Conservation (phyloP, 768 basidiomycete species). For the Pleurotus citrinopileatus region DNA sequence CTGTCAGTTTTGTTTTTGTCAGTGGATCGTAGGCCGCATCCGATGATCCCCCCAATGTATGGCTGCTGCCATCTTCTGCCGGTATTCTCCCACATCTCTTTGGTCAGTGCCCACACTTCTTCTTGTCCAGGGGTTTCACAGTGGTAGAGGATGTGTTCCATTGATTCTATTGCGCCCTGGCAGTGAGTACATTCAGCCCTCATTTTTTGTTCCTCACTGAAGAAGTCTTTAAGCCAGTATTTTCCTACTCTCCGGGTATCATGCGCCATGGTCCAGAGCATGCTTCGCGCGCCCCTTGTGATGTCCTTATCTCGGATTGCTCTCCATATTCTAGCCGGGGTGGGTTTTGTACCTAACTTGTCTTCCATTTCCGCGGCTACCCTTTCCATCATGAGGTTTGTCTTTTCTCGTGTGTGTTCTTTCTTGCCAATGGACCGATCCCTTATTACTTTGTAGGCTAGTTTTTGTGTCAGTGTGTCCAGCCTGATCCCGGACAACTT, state of each 20-base stretch:
- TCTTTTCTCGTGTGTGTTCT: neutral
- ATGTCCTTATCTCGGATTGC: conserved; percentile 13
- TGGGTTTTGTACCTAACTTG: neutral
- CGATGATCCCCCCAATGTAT: conserved; percentile 17
- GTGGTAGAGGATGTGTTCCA: conserved; percentile 27
- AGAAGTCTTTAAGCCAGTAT: conserved; percentile 19
- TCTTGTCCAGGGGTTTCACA: conserved; percentile 21
- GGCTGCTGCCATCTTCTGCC: conserved; percentile 7
- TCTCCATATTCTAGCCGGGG: conserved; percentile 12
- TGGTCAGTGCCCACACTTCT: conserved; percentile 19
- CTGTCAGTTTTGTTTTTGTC: neutral
- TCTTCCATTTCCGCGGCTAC: conserved; percentile 8
- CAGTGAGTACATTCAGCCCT: conserved; percentile 16
- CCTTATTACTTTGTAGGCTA: conserved; percentile 15
- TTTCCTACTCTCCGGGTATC: conserved; percentile 19
- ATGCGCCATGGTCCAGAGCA: conserved; percentile 24
- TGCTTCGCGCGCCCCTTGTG: neutral
- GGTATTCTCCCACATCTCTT: conserved; percentile 16
- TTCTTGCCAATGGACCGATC: neutral
- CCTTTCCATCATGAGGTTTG: neutral
- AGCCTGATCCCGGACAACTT: conserved; percentile 15
- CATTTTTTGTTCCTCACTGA: conserved; percentile 14
- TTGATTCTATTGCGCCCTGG: conserved; percentile 15
- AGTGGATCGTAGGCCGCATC: conserved; percentile 11
- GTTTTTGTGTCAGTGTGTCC: conserved; percentile 15